Base-by-base conservation (phyloP, 2,329 filamentous ascomycete species). In the Dactylellina leptospora region DNA sequence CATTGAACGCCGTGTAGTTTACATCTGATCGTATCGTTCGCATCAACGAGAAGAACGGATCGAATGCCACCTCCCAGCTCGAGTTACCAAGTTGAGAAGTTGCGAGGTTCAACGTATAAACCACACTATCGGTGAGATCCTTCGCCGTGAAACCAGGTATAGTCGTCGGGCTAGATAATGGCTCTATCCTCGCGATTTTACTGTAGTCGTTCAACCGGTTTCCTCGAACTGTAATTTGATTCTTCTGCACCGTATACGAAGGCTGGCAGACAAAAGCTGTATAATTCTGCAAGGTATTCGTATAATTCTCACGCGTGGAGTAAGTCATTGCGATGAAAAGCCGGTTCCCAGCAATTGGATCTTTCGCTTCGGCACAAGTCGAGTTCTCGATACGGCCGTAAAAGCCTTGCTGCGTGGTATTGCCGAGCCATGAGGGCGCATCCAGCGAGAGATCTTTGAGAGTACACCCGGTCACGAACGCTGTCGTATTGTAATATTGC, bases 401-500 rank as follows among this genome's bases (percentile, higher is more conserved):
- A 33, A 59, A 72, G 0, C 59, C 68, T n/a, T 72, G 27, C 23
- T 72, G 36, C 1, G 68, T 53, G 1, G 47, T 54, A 18, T 64
- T 55, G 10, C 68, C 68, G 8, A 55, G 4, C 68, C 68, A 72
- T 9, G 23, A 9, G 3, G 68, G 68, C 10, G 68, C 59, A 48
- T 72, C 68, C 18, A 72, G 38, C 13, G 59, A 47, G 10, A 72
- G 51, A 13, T 44, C 38, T 9, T 60, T 60, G 27, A 72, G 23
- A 3, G 68, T 72, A 27, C 68, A 72, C 2, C 59, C 68, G 8
- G 68, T 45, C 9, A 28, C 9, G 28, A 59, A 72, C 4, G 68
- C 68, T 3, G 68, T 72, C 9, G 68, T 60, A 36, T 64, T 72
- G 18, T 72, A 72, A 33, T 64, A 72, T 47, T 72, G 68, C 3